Evolutionary conservation across 352 stramenopile genomes (phyloP).

Genomic region (Phytophthora melonis): DNA sequence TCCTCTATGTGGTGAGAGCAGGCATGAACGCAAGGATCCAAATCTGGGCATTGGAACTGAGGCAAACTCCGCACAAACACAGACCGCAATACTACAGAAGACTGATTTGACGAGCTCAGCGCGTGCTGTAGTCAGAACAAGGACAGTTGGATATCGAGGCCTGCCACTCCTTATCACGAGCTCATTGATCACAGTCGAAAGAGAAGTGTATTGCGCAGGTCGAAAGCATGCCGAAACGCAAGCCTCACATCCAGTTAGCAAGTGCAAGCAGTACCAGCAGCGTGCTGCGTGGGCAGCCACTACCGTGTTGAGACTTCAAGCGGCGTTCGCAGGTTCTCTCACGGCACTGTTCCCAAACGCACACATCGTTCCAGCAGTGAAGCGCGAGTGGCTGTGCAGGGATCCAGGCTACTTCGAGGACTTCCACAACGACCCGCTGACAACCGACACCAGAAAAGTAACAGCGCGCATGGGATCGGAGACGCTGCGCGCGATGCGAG

Average conservation of each 20-base stretch:
- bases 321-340: no score
- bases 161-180: not conserved
- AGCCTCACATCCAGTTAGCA: not conserved
- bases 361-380: no score
- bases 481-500: conserved; percentile 36
- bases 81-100: not conserved
- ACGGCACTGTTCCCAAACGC: no score
- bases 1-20: not conserved
- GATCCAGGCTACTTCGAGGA: conserved; percentile 39
- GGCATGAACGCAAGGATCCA: not conserved
- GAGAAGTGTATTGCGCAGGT: not conserved
- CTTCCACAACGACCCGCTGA: conserved; percentile 44
- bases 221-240: conserved; percentile 1
- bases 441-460: conserved; percentile 20
- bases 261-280: conserved; percentile 3
- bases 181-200: not conserved
- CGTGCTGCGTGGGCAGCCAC: not conserved
- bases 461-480: conserved; percentile 43
- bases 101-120: not conserved
- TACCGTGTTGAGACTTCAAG: no score
- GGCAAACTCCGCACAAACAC: not conserved
- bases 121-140: not conserved
- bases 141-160: not conserved
- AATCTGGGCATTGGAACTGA: not conserved
- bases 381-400: conserved; percentile 36